Evolutionary conservation across 2,329 filamentous ascomycete species (phyloP).

Genomic region (Talaromyces sp.): DNA sequence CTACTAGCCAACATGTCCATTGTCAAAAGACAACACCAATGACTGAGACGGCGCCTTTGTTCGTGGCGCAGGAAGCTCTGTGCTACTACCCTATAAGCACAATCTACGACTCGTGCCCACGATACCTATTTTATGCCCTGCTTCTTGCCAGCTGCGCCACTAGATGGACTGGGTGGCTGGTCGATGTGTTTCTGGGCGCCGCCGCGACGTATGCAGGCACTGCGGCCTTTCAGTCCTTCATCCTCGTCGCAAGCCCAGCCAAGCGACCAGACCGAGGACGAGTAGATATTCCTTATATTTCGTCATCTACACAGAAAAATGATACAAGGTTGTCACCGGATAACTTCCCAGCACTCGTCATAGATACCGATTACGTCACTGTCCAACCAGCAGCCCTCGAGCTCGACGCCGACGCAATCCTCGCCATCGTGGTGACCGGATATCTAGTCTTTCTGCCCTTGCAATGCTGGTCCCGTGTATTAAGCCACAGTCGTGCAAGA

Average conservation of each 20-base stretch:
- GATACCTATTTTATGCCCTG: conserved; percentile 29
- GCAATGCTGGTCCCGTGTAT: conserved; percentile 27
- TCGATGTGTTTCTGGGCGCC: conserved; percentile 26
- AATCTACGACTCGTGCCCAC: conserved; percentile 26
- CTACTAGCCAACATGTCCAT: not conserved
- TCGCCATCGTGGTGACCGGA: conserved; percentile 28
- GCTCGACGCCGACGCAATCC: conserved; percentile 26
- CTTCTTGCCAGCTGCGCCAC: conserved; percentile 8
- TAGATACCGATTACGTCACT: conserved; percentile 12
- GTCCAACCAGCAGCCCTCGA: conserved; percentile 26
- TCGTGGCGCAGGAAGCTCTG: conserved; percentile 24
- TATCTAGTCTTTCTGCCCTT: conserved; percentile 29
- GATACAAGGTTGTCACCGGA: not conserved
- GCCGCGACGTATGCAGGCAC: conserved; percentile 28
- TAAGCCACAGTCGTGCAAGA: conserved; percentile 21
- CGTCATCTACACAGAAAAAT: not conserved
- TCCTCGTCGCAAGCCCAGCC: conserved; percentile 19
- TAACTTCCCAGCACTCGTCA: conserved; percentile 10
- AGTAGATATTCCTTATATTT: not conserved
- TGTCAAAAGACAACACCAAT: conserved; percentile 5
- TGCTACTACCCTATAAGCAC: conserved; percentile 30
- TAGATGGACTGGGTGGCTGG: conserved; percentile 13
- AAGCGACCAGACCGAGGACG: not conserved
- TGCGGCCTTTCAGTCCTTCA: conserved; percentile 27
- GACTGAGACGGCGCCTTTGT: conserved; percentile 15